These are phyloP conservation scores for Penicillium pulvis DNA, from an alignment of 495 filamentous ascomycete species.

Conservation along the genomic window DNA sequence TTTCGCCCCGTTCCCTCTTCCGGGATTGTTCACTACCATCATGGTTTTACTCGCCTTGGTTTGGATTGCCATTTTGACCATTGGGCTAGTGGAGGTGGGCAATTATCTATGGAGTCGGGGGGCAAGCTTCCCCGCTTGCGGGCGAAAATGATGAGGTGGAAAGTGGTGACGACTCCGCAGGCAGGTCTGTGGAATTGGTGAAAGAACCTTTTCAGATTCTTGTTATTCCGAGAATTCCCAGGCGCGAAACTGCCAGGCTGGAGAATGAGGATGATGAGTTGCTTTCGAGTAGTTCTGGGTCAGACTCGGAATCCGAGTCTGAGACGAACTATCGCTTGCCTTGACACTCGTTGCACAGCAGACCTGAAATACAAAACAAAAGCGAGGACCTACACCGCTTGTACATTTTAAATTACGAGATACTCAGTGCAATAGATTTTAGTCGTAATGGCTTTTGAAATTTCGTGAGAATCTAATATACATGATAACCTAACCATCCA, in stretches of 20 bases:
- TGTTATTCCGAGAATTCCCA: background rate
- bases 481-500: conserved; percentile 15
- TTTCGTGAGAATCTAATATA: conserved; percentile 20
- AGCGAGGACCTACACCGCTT: background rate
- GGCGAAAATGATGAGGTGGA: conserved; percentile 2
- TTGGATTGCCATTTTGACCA: conserved; percentile 30
- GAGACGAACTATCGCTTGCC: conserved; percentile 20
- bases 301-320: conserved; percentile 12
- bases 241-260: background rate
- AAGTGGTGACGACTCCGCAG: conserved; percentile 5
- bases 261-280: background rate
- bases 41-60: conserved; percentile 27
- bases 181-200: conserved; percentile 8
- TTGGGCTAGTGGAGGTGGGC: conserved; percentile 29
- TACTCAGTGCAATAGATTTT: background rate
- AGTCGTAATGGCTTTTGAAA: background rate
- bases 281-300: conserved; percentile 4
- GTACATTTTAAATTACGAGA: background rate
- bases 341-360: background rate
- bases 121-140: background rate
- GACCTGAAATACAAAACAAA: background rate
- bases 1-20: conserved; percentile 14
- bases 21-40: conserved; percentile 22
- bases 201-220: conserved; percentile 13
- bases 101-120: conserved; percentile 24